Evolutionary conservation across 2,329 filamentous ascomycete species (phyloP).

Genomic region (Venturiaceae sp.): DNA sequence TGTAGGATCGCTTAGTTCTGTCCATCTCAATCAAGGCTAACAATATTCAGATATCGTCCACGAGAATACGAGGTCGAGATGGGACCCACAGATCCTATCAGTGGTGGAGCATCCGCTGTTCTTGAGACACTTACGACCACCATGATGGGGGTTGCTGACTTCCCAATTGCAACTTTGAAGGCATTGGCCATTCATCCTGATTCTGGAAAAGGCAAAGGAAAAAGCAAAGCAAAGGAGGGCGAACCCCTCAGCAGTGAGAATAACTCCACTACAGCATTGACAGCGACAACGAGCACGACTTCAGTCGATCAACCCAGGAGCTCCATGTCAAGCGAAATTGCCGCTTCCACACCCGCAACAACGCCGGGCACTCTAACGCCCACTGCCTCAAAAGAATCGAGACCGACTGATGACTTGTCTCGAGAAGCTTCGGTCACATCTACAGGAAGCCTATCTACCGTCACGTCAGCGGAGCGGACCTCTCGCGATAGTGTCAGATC

Average conservation of each 20-base stretch:
- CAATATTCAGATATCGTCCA: constrained; percentile 20
- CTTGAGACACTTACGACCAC: constrained; percentile 76
- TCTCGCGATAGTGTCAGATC: background rate
- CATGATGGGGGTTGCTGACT: constrained; percentile 72
- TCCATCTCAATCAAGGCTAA: background rate
- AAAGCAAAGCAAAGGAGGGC: background rate
- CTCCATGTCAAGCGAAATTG: constrained; percentile 9
- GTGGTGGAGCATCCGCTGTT: constrained; percentile 58
- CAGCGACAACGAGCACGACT: background rate
- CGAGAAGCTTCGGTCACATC: background rate
- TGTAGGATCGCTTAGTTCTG: no score
- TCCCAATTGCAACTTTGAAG: constrained; percentile 46
- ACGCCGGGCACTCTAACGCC: background rate
- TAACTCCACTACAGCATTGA: background rate
- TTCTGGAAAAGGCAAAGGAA: constrained; percentile 14
- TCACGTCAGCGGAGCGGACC: background rate
- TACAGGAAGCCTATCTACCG: background rate
- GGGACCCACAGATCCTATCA: constrained; percentile 29
- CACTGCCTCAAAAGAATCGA: background rate
- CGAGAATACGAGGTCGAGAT: constrained; percentile 29
- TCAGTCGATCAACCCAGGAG: constrained; percentile 11
- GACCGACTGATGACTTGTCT: background rate
- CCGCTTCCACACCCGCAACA: background rate
- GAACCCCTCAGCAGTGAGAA: background rate
- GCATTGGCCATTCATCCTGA: constrained; percentile 35